phyloP scores from a whole-genome alignment of 257 asterid species.

The Nicotiana undulata region DNA sequence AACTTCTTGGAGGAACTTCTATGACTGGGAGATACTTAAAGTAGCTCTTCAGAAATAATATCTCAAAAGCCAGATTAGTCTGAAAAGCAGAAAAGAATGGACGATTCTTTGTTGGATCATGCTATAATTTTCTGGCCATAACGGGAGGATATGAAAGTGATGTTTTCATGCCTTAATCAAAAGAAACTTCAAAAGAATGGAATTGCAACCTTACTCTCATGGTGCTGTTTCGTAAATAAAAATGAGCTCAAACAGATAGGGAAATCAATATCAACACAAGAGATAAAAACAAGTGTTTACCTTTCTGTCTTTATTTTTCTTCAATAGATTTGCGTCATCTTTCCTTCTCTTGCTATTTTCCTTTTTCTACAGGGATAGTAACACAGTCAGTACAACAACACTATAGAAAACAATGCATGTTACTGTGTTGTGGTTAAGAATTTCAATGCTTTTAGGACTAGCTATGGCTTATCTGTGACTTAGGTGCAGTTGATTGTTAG shows the following conservation, averaged over 20 bases:
- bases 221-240: background rate
- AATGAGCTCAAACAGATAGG: background rate
- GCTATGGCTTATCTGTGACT: background rate
- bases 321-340: constrained; percentile 47
- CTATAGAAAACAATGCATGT: background rate
- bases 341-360: constrained; percentile 74
- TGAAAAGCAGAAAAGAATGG: background rate
- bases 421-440: background rate
- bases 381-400: constrained; percentile 1
- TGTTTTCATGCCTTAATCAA: background rate
- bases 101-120: background rate
- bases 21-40: background rate
- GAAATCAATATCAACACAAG: background rate
- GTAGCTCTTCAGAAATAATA: background rate
- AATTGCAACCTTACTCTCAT: background rate
- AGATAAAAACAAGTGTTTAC: constrained; percentile 19
- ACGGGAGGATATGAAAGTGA: too few species aligned
- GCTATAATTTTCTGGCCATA: background rate
- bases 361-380: constrained; percentile 49
- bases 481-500: background rate
- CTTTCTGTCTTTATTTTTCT: constrained; percentile 77
- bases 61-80: background rate
- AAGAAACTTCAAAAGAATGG: background rate
- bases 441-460: background rate
- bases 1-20: background rate